A percentile compares a stretch with the other conserved stretches of the same genome.
These are phyloP conservation scores for Leccinum pachyderme DNA, from an alignment of 1,284 basidiomycete genomes.

Conservation along the genomic window DNA sequence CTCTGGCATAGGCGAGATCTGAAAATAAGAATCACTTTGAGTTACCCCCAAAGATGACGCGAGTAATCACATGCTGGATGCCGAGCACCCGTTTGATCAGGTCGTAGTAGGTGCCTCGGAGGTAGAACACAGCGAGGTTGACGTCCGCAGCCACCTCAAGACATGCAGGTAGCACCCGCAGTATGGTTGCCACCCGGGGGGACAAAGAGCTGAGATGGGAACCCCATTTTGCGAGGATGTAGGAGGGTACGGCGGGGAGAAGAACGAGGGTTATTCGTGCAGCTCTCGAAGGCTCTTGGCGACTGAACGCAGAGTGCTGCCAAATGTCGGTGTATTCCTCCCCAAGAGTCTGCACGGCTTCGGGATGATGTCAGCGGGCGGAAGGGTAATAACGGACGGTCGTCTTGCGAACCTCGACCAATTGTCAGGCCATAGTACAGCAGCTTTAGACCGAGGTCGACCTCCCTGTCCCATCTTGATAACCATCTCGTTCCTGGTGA, in stretches of 20 bases:
- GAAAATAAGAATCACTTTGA: constrained; percentile 5
- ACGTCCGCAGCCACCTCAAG: constrained; percentile 64
- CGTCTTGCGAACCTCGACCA: constrained; percentile 57
- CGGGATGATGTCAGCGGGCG: constrained; percentile 5
- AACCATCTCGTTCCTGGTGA: constrained; percentile 81
- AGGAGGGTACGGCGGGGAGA: constrained; percentile 61
- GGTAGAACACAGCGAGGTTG: constrained; percentile 81
- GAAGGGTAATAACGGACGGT: background rate
- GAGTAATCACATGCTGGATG: constrained; percentile 63
- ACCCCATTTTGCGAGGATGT: constrained; percentile 55
- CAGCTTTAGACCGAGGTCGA: constrained; percentile 70
- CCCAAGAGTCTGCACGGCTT: constrained; percentile 80
- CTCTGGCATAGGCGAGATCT: constrained; percentile 74
- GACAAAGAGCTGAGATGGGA: constrained; percentile 35
- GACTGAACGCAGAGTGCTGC: constrained; percentile 52
- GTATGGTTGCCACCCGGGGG: constrained; percentile 35
- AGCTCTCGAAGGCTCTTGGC: constrained; percentile 41
- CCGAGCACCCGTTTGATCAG: constrained; percentile 70
- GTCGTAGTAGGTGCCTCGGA: constrained; percentile 79
- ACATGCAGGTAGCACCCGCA: constrained; percentile 45
- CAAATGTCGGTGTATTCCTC: constrained; percentile 92
- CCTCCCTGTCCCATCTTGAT: constrained; percentile 77
- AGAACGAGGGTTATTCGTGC: constrained; percentile 59
- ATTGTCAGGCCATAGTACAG: constrained; percentile 77
- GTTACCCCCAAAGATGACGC: background rate